A percentile compares a stretch with the other conserved stretches of the same genome.
Evolutionary conservation across 169 alveolate species (phyloP).

Genomic region (Plasmodium vivax): DNA sequence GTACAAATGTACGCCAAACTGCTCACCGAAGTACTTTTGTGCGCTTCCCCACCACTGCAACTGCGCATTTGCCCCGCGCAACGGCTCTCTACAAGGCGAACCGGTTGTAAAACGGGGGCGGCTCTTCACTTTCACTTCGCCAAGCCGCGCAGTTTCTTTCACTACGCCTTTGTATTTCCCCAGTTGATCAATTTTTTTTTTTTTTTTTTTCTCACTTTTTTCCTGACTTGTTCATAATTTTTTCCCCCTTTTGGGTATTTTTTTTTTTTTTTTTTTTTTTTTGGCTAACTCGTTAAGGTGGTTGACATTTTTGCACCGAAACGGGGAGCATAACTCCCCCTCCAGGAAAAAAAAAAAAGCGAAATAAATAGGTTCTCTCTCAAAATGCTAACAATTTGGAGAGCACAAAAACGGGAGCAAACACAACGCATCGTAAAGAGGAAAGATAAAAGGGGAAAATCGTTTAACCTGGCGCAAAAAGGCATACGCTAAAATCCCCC

Average conservation of each 20-base stretch:
- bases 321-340: conserved; percentile 4
- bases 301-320: neutral
- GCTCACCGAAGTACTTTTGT: too few species aligned
- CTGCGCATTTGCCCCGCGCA: neutral
- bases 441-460: neutral
- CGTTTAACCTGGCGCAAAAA: neutral
- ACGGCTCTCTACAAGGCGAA: neutral
- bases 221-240: conserved; percentile 30
- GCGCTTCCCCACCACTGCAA: neutral
- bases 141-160: neutral
- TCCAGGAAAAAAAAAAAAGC: neutral
- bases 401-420: neutral
- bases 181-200: conserved; percentile 2
- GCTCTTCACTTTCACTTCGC: neutral
- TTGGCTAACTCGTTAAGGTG: conserved; percentile 17
- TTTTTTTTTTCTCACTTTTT: neutral
- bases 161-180: neutral
- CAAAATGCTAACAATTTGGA: neutral
- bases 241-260: neutral
- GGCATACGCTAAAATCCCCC: neutral
- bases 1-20: neutral
- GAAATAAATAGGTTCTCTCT: neutral
- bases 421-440: neutral
- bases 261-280: neutral
- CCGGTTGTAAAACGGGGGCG: neutral